phyloP scores from a whole-genome alignment of 257 asterid species.

The Paraleonurus japonicus region DNA sequence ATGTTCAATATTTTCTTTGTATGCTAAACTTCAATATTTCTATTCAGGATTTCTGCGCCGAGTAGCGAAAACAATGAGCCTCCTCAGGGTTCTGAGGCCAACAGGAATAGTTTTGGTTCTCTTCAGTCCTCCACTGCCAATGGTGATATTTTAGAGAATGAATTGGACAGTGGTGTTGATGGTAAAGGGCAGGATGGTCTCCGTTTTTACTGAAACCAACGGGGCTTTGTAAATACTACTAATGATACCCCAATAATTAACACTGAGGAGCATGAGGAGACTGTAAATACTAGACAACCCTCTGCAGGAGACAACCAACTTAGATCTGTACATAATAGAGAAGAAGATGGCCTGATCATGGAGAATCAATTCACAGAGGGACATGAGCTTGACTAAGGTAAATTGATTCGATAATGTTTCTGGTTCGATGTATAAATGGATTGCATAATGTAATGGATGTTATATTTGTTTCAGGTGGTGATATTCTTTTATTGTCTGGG shows the following conservation, averaged over 20 bases:
- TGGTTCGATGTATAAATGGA: neutral
- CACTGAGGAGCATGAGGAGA: constrained; percentile 37
- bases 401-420: neutral
- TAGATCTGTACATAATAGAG: constrained; percentile 60
- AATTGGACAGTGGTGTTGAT: constrained; percentile 32
- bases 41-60: constrained; percentile 35
- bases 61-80: constrained; percentile 28
- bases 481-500: constrained; percentile 43
- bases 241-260: constrained; percentile 40
- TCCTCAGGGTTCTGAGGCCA: constrained; percentile 38
- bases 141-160: constrained; percentile 30
- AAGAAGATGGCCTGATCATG: constrained; percentile 37
- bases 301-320: constrained; percentile 34
- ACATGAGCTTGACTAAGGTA: constrained; percentile 56
- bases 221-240: constrained; percentile 57
- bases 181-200: constrained; percentile 39
- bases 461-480: constrained; percentile 42
- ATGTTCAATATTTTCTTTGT: neutral
- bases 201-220: constrained; percentile 37
- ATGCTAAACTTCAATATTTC: neutral
- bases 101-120: constrained; percentile 37
- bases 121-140: constrained; percentile 33
- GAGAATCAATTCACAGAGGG: constrained; percentile 41
- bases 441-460: too few relatives aligned
- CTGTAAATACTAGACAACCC: constrained; percentile 58